Conservation (phyloP, 2,329 filamentous ascomycete species). For the Phoma sp. region DNA sequence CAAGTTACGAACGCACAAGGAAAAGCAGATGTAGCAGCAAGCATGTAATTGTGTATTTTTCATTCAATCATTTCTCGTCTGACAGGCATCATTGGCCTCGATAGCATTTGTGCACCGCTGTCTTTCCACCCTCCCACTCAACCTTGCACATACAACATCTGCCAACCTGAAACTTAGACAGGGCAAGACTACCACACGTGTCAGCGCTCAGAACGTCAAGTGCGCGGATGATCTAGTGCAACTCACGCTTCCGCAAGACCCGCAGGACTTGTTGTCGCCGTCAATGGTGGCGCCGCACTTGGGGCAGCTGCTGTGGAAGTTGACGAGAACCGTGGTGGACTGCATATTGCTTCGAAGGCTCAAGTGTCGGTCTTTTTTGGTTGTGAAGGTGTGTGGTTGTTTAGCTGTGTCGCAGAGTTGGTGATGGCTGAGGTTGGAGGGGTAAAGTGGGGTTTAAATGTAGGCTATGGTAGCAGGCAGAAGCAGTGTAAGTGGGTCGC, state of each 20-base stretch:
- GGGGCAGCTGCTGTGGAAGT: constrained; percentile 46
- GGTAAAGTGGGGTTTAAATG: constrained; percentile 48
- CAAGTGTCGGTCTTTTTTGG: neutral
- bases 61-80: too few species aligned
- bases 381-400: neutral
- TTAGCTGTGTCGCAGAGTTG: neutral
- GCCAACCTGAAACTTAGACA: neutral
- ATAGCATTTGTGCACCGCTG: neutral
- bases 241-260: constrained; percentile 49
- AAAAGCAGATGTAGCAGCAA: too few species aligned
- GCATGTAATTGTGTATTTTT: too few species aligned
- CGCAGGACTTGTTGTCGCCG: constrained; percentile 45
- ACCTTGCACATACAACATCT: neutral
- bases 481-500: too few species aligned
- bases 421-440: constrained; percentile 29
- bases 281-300: constrained; percentile 47
- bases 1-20: too few species aligned
- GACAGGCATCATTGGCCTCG: neutral
- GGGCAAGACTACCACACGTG: constrained; percentile 8
- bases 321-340: constrained; percentile 34
- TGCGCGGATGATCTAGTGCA: too few species aligned
- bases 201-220: neutral
- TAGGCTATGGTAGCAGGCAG: constrained; percentile 16
- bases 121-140: neutral
- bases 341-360: constrained; percentile 32